Percentiles rank a stretch among this genome's conserved stretches.
phyloP scores from a whole-genome alignment of 768 basidiomycete genomes.

The Artomyces pyxidatus region DNA sequence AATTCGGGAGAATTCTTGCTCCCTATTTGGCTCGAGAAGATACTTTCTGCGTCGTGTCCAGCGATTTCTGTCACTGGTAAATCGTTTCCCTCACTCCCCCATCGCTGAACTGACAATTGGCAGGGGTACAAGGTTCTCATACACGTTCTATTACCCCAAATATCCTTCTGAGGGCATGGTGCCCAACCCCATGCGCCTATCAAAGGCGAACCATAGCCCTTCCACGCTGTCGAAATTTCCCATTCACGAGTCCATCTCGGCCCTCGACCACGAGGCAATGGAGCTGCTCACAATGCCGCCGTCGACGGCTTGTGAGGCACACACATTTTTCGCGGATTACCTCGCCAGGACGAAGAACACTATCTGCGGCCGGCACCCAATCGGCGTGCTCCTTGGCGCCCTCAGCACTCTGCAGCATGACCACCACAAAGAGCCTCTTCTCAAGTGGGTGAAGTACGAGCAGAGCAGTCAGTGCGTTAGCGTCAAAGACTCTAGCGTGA shows the following conservation, averaged over 20 bases:
- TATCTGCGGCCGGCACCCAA: slow-evolving; percentile 94
- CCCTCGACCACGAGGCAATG: slow-evolving; percentile 85
- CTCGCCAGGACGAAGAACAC: slow-evolving; percentile 79
- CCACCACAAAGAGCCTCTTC: slow-evolving; percentile 22
- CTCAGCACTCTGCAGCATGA: slow-evolving; percentile 47
- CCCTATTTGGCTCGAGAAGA: slow-evolving; percentile 71
- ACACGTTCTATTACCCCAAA: slow-evolving; percentile 80
- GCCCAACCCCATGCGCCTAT: slow-evolving; percentile 43
- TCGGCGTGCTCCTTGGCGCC: slow-evolving; percentile 84
- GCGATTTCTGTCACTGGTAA: slow-evolving; percentile 98
- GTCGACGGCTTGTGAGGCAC: slow-evolving; percentile 43
- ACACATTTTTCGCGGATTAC: slow-evolving; percentile 58
- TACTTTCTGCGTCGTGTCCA: slow-evolving; percentile 86
- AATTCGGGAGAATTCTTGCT: slow-evolving; percentile 65
- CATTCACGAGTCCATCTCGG: slow-evolving; percentile 77
- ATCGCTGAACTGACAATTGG: neutral
- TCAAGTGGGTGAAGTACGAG: slow-evolving; percentile 89
- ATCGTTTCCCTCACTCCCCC: neutral
- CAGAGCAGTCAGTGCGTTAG: slow-evolving; percentile 76
- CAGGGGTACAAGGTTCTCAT: slow-evolving; percentile 81
- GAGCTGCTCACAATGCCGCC: slow-evolving; percentile 54
- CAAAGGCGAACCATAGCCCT: slow-evolving; percentile 31
- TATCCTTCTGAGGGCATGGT: slow-evolving; percentile 36
- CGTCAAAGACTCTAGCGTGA: slow-evolving; percentile 81
- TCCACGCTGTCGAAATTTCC: slow-evolving; percentile 39